Base-by-base conservation (phyloP, 1,139 yeast genomes). In the Casaregolazyma lundiana region DNA sequence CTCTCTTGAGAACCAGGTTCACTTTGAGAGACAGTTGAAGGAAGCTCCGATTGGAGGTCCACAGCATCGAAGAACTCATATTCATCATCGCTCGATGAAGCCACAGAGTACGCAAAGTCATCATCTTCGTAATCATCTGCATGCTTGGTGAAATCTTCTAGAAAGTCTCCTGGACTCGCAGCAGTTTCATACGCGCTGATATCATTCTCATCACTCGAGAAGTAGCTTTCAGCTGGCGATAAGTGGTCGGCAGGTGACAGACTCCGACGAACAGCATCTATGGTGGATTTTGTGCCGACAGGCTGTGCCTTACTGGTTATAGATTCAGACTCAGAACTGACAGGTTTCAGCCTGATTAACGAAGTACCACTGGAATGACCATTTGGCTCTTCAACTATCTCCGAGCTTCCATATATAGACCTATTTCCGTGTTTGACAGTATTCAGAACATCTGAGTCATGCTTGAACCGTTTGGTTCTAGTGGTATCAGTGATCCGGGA, bases 121-220 rank as follows among this genome's bases (percentile, higher is more conserved):
- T 2, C 32, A 7, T 7, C 13, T 11, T 26, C 13, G 13, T 15
- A n/a, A 26, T 26, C 32, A 26, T 6, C 13, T 13, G 13, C 13
- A 7, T 26, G 11, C 13, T 26, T 15, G 13, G 15, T 15, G 9
- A 13, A 16, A 9, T 34, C 29, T 19, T 41, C 44, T 6, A 35
- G 38, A 41, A 29, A 20, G 35, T 44, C 48, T 7, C 41, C 43
- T 17, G 34, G 37, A 35, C 44, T 30, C 16, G 42, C 19, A 9
- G 48, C 35, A 15, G 37, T 38, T 7, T 39, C 47, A 26, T 35
- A 40, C 6, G 34, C 42, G 32, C 43, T 41, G 17, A 35, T 13
- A 35, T 41, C 44, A 17, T 30, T 41, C 6, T 41, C 44, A 26
- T 22, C 22, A 6, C 26, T 19, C 13, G 19, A 18, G 17, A 19